Base-by-base conservation (phyloP, 2,329 filamentous ascomycete species). In the Emericellopsis atlantica region DNA sequence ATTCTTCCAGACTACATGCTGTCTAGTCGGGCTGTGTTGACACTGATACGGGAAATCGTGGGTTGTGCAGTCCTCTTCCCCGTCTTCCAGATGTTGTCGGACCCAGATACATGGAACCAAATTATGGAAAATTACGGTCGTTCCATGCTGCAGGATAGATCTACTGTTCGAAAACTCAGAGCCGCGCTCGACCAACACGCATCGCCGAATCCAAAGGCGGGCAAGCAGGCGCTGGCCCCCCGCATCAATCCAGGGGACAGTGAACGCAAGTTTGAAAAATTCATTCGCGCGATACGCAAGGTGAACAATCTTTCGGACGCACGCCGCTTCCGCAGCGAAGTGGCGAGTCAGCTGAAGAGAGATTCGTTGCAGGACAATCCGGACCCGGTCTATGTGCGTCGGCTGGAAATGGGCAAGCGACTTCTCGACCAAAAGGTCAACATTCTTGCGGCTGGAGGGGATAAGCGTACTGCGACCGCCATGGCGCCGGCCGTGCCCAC, bases 31-130 rank as follows among this genome's bases (percentile, higher is more conserved):
- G 78, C 85, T 34, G 89, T 95, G 7, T 77, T 76, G 26, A 82
- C 81, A 31, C 67, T 98, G 41, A 74, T 95, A 44, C 80, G 84
- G 50, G 93, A 98, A 63, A 81, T 98, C 45, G 77, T 95, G n/a
- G 73, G 87, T 18, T 95, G 92, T 59, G 86, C 87, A n/a, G 81
- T 98, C 32, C 66, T 98, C 32, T 80, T 79, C 34, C 92, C 92
- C 1, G 66, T 93, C 18, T 71, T 95, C 55, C 79, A 82, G 51
- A 67, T 88, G 46, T 66, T 98, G 15, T 77, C 85, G 5, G 90
- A 98, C 50, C 89, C 93, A 2, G 93, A 98, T 63, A 94, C 84
- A 8, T 98, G 90, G 90, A 96, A 98, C 53, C 89, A 95, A 58
- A 62, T 95, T 44, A 87, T 96, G 72, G 90, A 96, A 60, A 89